A percentile compares a stretch with the other conserved stretches of the same genome.
phyloP scores from a whole-genome alignment of 2,329 filamentous ascomycete genomes.

The Pyrenochaeta sp. region DNA sequence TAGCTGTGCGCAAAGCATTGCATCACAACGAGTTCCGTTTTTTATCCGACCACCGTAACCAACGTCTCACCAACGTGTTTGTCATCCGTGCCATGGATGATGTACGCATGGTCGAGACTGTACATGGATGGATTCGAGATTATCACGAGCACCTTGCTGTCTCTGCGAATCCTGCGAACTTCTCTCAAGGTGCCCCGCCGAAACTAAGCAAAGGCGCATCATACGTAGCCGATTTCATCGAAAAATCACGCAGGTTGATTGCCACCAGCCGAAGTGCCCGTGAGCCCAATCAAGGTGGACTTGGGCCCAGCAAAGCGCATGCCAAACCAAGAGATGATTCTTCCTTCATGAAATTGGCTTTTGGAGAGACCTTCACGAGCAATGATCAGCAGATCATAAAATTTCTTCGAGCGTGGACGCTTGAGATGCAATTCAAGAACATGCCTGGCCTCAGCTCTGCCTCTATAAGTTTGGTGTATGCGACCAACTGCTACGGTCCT shows the following conservation, averaged over 20 bases:
- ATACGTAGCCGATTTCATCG: slow-evolving; percentile 49
- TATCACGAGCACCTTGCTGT: slow-evolving; percentile 59
- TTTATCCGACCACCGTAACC: slow-evolving; percentile 59
- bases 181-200: background rate
- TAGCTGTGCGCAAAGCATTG: slow-evolving; percentile 74
- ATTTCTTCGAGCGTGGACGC: slow-evolving; percentile 71
- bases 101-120: slow-evolving; percentile 59
- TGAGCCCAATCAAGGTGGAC: slow-evolving; percentile 36
- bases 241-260: slow-evolving; percentile 52
- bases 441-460: slow-evolving; percentile 65
- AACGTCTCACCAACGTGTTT: slow-evolving; percentile 65
- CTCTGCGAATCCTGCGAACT: slow-evolving; percentile 16
- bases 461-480: slow-evolving; percentile 70
- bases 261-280: slow-evolving; percentile 48
- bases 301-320: slow-evolving; percentile 50
- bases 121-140: slow-evolving; percentile 62
- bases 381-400: slow-evolving; percentile 65
- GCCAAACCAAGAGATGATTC: slow-evolving; percentile 23
- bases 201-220: slow-evolving; percentile 24
- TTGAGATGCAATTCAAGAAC: slow-evolving; percentile 34
- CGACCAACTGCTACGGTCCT: slow-evolving; percentile 66
- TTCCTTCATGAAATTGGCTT: slow-evolving; percentile 21
- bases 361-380: slow-evolving; percentile 54
- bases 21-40: slow-evolving; percentile 68
- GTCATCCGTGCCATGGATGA: slow-evolving; percentile 67